phyloP scores from a whole-genome alignment of 2,329 filamentous ascomycete genomes.

The Mollisiaceae sp. region DNA sequence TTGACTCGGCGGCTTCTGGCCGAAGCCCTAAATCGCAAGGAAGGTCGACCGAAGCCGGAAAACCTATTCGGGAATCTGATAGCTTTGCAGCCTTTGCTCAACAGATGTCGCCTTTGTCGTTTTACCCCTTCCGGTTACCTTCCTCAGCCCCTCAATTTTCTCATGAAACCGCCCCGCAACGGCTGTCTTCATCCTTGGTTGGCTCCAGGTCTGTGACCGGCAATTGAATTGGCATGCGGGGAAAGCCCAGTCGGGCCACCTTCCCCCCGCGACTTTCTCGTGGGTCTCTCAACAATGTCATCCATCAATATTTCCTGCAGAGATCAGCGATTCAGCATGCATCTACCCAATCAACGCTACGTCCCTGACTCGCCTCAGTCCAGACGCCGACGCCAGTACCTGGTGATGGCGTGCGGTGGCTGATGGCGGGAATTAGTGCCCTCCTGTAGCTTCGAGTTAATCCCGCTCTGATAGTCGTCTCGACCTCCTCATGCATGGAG shows the following conservation, averaged over 20 bases:
- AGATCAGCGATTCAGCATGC: constrained; percentile 9
- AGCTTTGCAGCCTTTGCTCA: neutral
- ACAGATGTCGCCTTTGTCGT: neutral
- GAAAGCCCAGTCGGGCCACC: constrained; percentile 7
- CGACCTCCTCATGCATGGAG: constrained; percentile 9
- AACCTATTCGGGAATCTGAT: neutral
- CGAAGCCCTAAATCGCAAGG: neutral
- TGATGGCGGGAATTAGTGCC: constrained; percentile 1
- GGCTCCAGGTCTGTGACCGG: neutral
- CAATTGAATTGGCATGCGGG: neutral
- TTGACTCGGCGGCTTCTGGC: constrained; percentile 2
- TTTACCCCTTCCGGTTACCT: neutral
- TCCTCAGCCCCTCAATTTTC: neutral
- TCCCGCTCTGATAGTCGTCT: neutral
- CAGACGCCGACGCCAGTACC: neutral
- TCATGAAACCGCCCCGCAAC: neutral
- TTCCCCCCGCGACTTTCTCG: neutral
- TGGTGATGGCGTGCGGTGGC: neutral
- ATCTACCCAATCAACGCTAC: neutral
- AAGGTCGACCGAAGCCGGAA: constrained; percentile 11
- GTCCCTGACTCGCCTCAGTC: neutral
- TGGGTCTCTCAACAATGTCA: neutral
- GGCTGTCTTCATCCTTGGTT: neutral
- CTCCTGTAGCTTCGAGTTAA: constrained; percentile 6
- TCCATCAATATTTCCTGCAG: neutral